phyloP scores from a whole-genome alignment of 2,329 filamentous ascomycete genomes.

The Alternaria triticimaculans region DNA sequence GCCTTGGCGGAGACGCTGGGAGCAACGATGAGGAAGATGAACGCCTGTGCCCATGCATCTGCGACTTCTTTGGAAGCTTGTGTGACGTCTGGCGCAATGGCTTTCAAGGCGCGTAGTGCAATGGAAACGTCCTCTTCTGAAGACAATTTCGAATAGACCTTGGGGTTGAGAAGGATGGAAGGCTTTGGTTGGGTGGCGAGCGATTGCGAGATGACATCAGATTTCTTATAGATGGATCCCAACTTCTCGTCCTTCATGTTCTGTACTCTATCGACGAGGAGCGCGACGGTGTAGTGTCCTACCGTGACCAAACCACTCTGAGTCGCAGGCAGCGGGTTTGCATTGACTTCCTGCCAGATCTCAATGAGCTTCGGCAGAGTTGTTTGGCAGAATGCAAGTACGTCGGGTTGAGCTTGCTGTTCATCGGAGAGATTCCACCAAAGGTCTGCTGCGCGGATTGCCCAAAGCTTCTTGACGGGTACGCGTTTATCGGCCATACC shows the following conservation, averaged over 20 bases:
- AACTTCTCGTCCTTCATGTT: conserved; percentile 63
- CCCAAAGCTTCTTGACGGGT: conserved; percentile 79
- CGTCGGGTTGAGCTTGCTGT: conserved; percentile 57
- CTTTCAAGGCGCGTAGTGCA: conserved; percentile 73
- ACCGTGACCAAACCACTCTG: conserved; percentile 84
- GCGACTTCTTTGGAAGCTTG: conserved; percentile 59
- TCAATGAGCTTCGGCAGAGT: conserved; percentile 66
- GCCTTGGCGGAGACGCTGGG: conserved; percentile 65
- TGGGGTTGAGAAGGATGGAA: conserved; percentile 84
- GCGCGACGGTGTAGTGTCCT: conserved; percentile 74
- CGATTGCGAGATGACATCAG: conserved; percentile 68
- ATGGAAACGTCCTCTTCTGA: conserved; percentile 79
- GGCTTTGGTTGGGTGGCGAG: conserved; percentile 78
- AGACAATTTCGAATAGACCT: conserved; percentile 81
- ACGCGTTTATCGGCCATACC: conserved; percentile 86
- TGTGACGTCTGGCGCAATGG: conserved; percentile 63
- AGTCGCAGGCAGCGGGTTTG: conserved; percentile 78
- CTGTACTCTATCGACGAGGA: conserved; percentile 63
- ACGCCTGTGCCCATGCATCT: conserved; percentile 80
- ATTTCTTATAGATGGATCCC: conserved; percentile 65
- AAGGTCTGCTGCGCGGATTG: conserved; percentile 74
- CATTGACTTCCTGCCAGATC: conserved; percentile 76
- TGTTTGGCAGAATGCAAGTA: conserved; percentile 56
- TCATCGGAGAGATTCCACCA: conserved; percentile 65
- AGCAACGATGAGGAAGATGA: conserved; percentile 79